A percentile compares a stretch with the other conserved stretches of the same genome.
These are phyloP conservation scores for Colletotrichum eremochloae DNA, from an alignment of 2,329 filamentous ascomycete genomes.

Conservation along the genomic window DNA sequence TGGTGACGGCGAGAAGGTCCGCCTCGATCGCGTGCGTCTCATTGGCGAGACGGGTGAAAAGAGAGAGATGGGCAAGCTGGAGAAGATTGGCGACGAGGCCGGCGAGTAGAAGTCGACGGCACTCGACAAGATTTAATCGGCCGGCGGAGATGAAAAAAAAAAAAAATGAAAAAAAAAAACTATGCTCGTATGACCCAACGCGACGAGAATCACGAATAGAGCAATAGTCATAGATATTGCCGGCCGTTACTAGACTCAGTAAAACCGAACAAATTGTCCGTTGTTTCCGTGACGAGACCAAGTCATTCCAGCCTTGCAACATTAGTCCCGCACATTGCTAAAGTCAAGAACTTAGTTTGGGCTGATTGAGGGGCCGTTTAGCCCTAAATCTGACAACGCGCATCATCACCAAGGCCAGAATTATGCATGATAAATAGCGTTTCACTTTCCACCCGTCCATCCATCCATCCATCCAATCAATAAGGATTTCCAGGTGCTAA, in stretches of 20 bases:
- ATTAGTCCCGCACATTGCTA: no score
- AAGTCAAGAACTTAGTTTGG: not conserved
- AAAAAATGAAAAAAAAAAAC: constrained; percentile 4
- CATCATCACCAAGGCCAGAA: not conserved
- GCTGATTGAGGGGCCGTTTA: not conserved
- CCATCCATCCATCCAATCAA: no score
- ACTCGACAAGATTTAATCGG: constrained; percentile 4
- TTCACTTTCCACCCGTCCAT: not conserved
- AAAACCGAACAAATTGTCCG: constrained; percentile 13
- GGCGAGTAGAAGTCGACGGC: constrained; percentile 62
- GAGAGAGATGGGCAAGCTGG: constrained; percentile 91
- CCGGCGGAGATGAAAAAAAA: constrained; percentile 13
- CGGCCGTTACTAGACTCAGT: not conserved
- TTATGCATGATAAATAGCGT: not conserved
- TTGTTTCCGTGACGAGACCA: no score
- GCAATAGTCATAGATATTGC: constrained; percentile 35
- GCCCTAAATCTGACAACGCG: rapidly evolving
- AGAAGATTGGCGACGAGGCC: constrained; percentile 88
- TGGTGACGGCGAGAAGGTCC: constrained; percentile 85
- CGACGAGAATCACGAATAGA: constrained; percentile 40
- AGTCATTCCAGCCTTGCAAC: not conserved
- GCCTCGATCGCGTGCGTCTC: constrained; percentile 82
- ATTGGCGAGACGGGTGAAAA: constrained; percentile 94
- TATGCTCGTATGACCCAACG: constrained; percentile 14
- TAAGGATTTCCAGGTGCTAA: not conserved